phyloP scores from a whole-genome alignment of 306 rosid genomes.

The Benincasa hispida region DNA sequence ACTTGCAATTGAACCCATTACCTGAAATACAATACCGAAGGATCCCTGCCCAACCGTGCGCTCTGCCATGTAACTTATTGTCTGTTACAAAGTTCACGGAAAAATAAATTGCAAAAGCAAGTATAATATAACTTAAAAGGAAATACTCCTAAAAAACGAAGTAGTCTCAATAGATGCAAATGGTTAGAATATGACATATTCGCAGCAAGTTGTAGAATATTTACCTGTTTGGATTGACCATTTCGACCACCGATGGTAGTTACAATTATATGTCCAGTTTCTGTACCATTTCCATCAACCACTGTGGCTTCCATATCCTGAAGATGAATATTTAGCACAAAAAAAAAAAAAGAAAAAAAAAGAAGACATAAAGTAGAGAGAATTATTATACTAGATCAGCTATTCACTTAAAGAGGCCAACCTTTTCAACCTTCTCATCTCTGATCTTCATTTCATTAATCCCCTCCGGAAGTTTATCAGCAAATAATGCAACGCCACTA shows the following conservation, averaged over 20 bases:
- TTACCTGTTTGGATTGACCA: constrained; percentile 63
- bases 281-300: constrained; percentile 62
- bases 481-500: constrained; percentile 12
- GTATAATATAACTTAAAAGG: neutral
- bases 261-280: constrained; percentile 59
- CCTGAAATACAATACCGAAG: constrained; percentile 68
- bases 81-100: constrained; percentile 23
- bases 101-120: neutral
- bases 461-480: constrained; percentile 42
- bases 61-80: constrained; percentile 70
- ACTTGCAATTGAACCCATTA: constrained; percentile 8
- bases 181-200: neutral
- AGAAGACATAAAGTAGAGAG: neutral
- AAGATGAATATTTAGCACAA: neutral
- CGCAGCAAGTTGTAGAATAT: neutral
- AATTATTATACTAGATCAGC: neutral
- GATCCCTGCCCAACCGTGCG: constrained; percentile 63
- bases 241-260: constrained; percentile 58
- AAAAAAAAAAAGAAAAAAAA: no score
- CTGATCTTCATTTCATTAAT: constrained; percentile 56
- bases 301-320: constrained; percentile 51
- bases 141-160: neutral
- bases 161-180: neutral
- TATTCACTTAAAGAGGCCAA: neutral
- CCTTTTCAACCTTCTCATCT: constrained; percentile 37